These are phyloP conservation scores for Diplodia sapinea DNA, from an alignment of 2,329 filamentous ascomycete species.

Conservation along the genomic window DNA sequence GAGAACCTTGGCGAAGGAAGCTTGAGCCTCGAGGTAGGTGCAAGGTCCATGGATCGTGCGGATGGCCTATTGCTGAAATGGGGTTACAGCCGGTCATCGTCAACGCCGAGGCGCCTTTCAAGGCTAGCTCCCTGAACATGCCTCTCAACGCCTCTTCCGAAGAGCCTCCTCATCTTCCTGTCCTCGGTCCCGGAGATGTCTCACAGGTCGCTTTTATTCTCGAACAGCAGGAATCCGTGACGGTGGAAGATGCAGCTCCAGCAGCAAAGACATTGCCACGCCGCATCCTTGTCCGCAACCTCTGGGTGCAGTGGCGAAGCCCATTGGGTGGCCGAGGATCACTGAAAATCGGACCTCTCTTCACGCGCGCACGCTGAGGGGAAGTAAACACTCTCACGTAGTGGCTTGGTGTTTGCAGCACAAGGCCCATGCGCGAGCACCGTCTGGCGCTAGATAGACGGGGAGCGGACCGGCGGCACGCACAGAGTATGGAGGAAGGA, in stretches of 20 bases:
- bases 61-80: constrained; percentile 5
- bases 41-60: constrained; percentile 5
- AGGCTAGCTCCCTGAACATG: constrained; percentile 61
- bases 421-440: background rate
- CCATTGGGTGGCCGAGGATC: constrained; percentile 89
- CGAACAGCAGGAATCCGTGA: constrained; percentile 58
- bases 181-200: constrained; percentile 66
- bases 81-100: constrained; percentile 52
- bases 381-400: background rate
- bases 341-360: constrained; percentile 78
- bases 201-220: constrained; percentile 69
- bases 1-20: constrained; percentile 90
- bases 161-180: constrained; percentile 47
- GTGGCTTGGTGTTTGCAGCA: background rate
- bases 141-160: constrained; percentile 48
- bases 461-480: constrained; percentile 13
- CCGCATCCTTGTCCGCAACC: constrained; percentile 71
- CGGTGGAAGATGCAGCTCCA: constrained; percentile 46
- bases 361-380: constrained; percentile 53
- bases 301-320: constrained; percentile 86
- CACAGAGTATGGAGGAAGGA: constrained; percentile 9
- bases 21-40: constrained; percentile 73
- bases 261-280: constrained; percentile 45
- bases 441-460: background rate
- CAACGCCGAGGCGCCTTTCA: constrained; percentile 60